phyloP scores from a whole-genome alignment of 2,329 filamentous ascomycete genomes.

The Pyrenochaeta sp. region DNA sequence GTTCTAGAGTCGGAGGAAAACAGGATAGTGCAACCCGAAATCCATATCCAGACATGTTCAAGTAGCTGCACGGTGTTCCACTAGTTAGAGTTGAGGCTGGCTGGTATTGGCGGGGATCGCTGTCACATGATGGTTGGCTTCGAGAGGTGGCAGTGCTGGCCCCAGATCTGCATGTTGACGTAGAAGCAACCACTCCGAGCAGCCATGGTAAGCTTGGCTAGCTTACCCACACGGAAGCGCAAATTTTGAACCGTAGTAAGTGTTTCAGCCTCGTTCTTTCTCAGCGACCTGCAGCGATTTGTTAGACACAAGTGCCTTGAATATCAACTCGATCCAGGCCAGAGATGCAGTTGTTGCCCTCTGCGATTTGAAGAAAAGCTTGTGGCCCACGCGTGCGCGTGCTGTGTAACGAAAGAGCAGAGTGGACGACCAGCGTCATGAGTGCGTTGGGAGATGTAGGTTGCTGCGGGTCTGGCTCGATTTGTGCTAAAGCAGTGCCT shows the following conservation, averaged over 20 bases:
- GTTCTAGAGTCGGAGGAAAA: no score
- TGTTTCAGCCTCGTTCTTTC: conserved; percentile 31
- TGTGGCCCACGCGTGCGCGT: conserved; percentile 30
- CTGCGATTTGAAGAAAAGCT: not conserved
- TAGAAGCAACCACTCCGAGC: conserved; percentile 24
- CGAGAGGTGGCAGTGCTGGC: conserved; percentile 4
- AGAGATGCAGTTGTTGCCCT: conserved; percentile 11
- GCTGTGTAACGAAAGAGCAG: conserved; percentile 27
- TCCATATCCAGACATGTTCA: no score
- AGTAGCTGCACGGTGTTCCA: not conserved
- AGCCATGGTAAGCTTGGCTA: conserved; percentile 18
- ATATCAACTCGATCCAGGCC: conserved; percentile 6
- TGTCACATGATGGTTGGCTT: conserved; percentile 30
- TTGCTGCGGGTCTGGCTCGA: conserved; percentile 43
- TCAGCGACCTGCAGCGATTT: conserved; percentile 16
- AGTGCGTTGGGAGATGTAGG: conserved; percentile 31
- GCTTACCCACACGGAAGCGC: conserved; percentile 23
- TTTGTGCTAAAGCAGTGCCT: conserved; percentile 32
- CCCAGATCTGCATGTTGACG: conserved; percentile 39
- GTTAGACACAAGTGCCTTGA: conserved; percentile 7
- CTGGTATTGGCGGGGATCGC: not conserved
- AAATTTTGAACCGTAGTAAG: conserved; percentile 15
- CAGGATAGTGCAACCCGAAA: no score
- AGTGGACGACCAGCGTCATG: conserved; percentile 27
- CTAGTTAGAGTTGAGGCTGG: not conserved